Base-by-base conservation (phyloP, 805 yeast species). In the Limtongia smithiae region DNA sequence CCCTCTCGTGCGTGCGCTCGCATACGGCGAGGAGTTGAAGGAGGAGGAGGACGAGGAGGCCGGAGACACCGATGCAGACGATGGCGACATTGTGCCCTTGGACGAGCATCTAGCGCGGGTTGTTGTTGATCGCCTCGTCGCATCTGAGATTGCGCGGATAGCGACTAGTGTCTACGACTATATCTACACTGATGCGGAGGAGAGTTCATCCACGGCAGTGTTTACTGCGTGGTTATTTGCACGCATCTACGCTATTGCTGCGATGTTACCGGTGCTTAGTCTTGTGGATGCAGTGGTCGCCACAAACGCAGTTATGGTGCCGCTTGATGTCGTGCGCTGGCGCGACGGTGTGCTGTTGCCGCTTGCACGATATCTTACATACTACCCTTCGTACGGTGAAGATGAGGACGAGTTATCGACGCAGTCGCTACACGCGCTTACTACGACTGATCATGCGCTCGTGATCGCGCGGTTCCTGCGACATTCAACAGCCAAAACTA, bases 191-290 rank as follows among this genome's bases (percentile, higher is more conserved):
- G 48, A 50, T 14, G 64, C 63, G n/a, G 63, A 66, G 65, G 22
- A 34, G 3, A 27, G 32, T 12, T 49, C 37, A 21, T 34, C 39
- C 17, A 54, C 44, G 14, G 9, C 38, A 9, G 44, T 50, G 1
- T 50, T 51, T 25, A 20, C 60, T 4, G 15, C 46, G 25, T 68
- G 69, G 62, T 27, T 59, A 25, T 59, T 61, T 41, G 41, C 55
- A 21, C 52, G 70, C 21, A 50, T 64, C 12, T 54, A 65, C 6
- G 48, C 50, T n/a, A 50, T 62, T 1, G 71, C 68, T 36, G 41
- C 41, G n/a, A 17, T 41, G 17, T 15, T 52, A 8, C 44, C 50
- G 4, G 40, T 54, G 44, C 37, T 61, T 47, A 36, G 57, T n/a
- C 15, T 60, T 8, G 51, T 46, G 20, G 42, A 39, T n/a, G 50